Conservation (phyloP, 208 protist genomes). For the Vickermania spadyakhi region DNA sequence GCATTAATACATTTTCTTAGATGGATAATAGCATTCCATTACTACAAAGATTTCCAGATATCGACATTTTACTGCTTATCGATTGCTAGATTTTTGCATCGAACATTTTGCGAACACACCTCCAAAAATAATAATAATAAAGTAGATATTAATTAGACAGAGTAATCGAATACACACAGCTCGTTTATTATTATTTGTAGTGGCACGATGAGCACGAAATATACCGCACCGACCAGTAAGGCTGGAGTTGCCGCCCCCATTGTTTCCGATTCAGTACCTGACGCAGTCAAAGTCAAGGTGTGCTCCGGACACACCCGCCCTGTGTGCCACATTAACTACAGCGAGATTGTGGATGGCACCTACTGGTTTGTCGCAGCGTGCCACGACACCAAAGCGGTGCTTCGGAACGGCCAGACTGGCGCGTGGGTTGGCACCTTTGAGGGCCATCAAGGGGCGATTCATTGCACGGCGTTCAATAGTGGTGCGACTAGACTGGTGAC, state of each 20-base stretch:
- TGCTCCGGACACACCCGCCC: slow-evolving; percentile 87
- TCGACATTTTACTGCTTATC: too few species aligned
- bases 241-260: slow-evolving; percentile 14
- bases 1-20: too few species aligned
- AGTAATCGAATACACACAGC: background rate
- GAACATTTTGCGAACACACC: too few species aligned
- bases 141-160: too few species aligned
- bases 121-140: too few species aligned
- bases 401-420: slow-evolving; percentile 91
- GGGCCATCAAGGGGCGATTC: slow-evolving; percentile 94
- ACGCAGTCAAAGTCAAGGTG: slow-evolving; percentile 83
- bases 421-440: slow-evolving; percentile 95
- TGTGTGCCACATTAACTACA: slow-evolving; percentile 91
- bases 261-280: slow-evolving; percentile 16
- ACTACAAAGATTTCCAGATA: too few species aligned
- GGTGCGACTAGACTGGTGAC: slow-evolving; percentile 84
- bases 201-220: slow-evolving; percentile 41
- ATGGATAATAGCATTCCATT: too few species aligned
- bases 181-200: background rate
- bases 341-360: slow-evolving; percentile 81
- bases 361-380: slow-evolving; percentile 90
- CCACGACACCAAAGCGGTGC: slow-evolving; percentile 90
- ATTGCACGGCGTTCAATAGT: slow-evolving; percentile 84
- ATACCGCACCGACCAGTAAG: slow-evolving; percentile 50
- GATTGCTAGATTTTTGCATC: too few species aligned